Percentiles rank a stretch among this genome's conserved stretches.
phyloP scores from a whole-genome alignment of 208 protist genomes.

The Crithidia expoeki region DNA sequence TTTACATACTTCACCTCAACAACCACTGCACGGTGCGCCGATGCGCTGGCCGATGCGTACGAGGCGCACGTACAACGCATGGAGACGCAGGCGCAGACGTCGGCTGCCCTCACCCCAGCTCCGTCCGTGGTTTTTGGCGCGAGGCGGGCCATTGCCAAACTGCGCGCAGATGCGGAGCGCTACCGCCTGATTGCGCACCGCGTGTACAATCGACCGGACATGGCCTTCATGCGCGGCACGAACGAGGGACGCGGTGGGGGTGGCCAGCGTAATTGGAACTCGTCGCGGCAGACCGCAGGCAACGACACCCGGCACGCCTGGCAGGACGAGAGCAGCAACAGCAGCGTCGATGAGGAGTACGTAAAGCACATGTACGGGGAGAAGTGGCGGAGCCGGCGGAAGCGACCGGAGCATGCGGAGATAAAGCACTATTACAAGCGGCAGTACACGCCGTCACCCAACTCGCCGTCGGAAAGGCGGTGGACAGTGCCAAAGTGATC shows the following conservation, averaged over 20 bases:
- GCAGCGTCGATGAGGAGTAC: conserved; percentile 60
- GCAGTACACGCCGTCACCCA: conserved; percentile 21
- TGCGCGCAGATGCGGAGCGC: conserved; percentile 63
- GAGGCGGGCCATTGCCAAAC: conserved; percentile 64
- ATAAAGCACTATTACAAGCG: conserved; percentile 53
- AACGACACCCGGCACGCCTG: conserved; percentile 35
- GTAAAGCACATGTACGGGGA: conserved; percentile 43
- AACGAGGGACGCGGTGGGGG: conserved; percentile 1
- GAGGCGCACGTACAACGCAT: conserved; percentile 50
- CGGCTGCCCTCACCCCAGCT: conserved; percentile 44
- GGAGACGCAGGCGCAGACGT: conserved; percentile 30
- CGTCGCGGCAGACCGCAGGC: conserved; percentile 12
- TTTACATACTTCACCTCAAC: conserved; percentile 75
- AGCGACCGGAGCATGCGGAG: conserved; percentile 70
- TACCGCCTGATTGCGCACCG: conserved; percentile 75
- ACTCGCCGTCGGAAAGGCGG: not conserved
- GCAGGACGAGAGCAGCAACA: conserved; percentile 45
- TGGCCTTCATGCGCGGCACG: conserved; percentile 67
- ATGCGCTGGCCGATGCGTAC: conserved; percentile 62
- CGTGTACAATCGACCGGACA: conserved; percentile 68
- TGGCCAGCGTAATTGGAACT: conserved; percentile 20
- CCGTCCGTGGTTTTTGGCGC: conserved; percentile 68
- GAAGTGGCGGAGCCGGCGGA: conserved; percentile 60
- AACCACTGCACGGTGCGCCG: conserved; percentile 54
- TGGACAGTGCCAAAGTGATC: conserved; percentile 35